phyloP scores from a whole-genome alignment of 176 grass and related monocot species.

The Oryza glaberrima region DNA sequence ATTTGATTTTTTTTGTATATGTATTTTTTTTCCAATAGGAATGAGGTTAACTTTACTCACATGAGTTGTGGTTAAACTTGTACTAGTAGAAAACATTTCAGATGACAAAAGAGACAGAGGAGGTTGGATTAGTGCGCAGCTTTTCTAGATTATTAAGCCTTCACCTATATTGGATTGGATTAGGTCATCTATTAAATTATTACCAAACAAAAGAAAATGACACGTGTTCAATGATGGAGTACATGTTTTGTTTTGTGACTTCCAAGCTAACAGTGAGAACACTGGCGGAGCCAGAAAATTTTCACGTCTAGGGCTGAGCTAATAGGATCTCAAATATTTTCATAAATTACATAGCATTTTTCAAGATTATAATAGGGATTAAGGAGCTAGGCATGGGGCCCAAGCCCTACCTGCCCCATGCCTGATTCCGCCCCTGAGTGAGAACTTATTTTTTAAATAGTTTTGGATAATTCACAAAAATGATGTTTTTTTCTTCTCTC shows the following conservation, averaged over 20 bases:
- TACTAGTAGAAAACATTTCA: constrained; percentile 37
- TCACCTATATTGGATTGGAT: constrained; percentile 32
- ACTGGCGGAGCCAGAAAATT: too few species aligned
- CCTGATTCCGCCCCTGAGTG: neutral
- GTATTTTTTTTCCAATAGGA: neutral
- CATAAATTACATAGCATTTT: too few species aligned
- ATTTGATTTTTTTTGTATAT: neutral
- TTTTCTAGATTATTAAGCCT: neutral
- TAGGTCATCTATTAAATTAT: neutral
- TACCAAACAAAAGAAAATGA: constrained; percentile 16
- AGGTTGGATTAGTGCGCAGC: neutral
- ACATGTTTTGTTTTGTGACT: constrained; percentile 3
- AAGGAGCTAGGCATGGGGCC: too few species aligned
- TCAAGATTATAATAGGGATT: too few species aligned
- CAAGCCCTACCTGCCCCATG: too few species aligned
- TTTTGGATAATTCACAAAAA: constrained; percentile 18
- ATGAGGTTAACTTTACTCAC: constrained; percentile 9
- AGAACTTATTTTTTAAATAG: neutral
- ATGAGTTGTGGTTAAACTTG: constrained; percentile 17
- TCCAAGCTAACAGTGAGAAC: constrained; percentile 5
- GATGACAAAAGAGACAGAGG: neutral
- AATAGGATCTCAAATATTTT: too few species aligned
- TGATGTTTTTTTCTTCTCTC: neutral
- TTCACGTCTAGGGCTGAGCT: too few species aligned
- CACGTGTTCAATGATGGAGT: constrained; percentile 35